A percentile compares a stretch with the other conserved stretches of the same genome.
phyloP scores from a whole-genome alignment of 257 asterid genomes.

The Scutellaria barbata region DNA sequence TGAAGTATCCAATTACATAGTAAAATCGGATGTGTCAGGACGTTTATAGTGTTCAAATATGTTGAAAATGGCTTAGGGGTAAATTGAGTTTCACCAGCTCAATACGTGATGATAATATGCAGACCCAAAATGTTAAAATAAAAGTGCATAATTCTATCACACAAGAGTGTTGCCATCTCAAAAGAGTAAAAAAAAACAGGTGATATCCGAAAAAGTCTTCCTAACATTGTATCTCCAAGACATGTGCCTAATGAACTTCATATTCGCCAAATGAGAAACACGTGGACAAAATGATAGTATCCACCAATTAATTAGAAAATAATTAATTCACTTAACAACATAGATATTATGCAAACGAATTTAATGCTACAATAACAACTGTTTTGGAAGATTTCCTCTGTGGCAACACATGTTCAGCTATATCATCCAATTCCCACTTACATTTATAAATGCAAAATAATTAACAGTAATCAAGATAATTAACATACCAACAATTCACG shows the following conservation, averaged over 20 bases:
- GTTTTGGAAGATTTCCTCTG: not conserved
- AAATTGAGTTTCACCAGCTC: not conserved
- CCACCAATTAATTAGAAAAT: not conserved
- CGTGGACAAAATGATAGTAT: too few relatives aligned
- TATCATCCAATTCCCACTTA: not conserved
- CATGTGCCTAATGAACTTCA: not conserved
- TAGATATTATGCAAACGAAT: constrained; percentile 6
- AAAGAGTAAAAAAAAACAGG: not conserved
- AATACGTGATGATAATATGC: not conserved
- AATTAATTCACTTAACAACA: not conserved
- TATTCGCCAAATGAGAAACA: not conserved
- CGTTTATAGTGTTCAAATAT: not conserved
- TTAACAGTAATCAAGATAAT: not conserved
- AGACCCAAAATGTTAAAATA: not conserved
- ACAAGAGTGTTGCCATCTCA: too few relatives aligned
- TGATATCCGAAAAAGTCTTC: not conserved
- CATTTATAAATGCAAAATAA: not conserved
- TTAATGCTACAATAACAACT: not conserved
- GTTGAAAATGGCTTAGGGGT: not conserved
- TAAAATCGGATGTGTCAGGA: not conserved
- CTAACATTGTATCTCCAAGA: not conserved
- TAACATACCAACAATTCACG: constrained; percentile 73
- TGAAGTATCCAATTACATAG: too few relatives aligned
- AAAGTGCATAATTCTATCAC: not conserved
- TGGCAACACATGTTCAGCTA: constrained; percentile 16